A percentile compares a stretch with the other conserved stretches of the same genome.
Conservation (phyloP, 73 alveolate species). For the Paramecium sonneborni region DNA sequence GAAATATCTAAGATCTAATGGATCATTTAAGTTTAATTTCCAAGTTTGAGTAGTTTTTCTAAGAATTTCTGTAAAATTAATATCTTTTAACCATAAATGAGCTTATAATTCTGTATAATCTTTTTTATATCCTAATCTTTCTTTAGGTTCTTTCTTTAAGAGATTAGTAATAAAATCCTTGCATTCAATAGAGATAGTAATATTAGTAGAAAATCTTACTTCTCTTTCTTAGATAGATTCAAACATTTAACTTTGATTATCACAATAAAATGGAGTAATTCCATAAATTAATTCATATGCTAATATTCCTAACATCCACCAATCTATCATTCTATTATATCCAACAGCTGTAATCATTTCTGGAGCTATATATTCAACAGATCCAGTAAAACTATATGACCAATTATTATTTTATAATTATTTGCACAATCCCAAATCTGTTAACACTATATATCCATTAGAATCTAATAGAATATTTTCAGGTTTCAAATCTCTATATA, state of each 20-base stretch:
- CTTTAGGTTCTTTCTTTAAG: constrained; percentile 80
- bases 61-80: constrained; percentile 59
- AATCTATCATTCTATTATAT: constrained; percentile 91
- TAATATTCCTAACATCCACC: constrained; percentile 97
- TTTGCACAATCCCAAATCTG: constrained; percentile 96
- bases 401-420: constrained; percentile 74
- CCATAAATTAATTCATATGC: constrained; percentile 94
- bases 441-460: constrained; percentile 73
- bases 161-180: constrained; percentile 82
- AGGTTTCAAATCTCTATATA: constrained; percentile 94
- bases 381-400: constrained; percentile 92
- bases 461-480: constrained; percentile 92
- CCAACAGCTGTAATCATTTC: constrained; percentile 91
- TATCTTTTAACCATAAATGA: constrained; percentile 85
- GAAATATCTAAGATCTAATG: not conserved
- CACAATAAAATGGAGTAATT: constrained; percentile 93
- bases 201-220: constrained; percentile 84
- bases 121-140: constrained; percentile 84
- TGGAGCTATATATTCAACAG: constrained; percentile 97
- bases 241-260: constrained; percentile 88
- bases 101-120: constrained; percentile 77
- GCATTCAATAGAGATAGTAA: constrained; percentile 77
- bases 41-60: not conserved
- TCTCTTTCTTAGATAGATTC: constrained; percentile 82
- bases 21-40: constrained; percentile 1